Evolutionary conservation across 306 rosid genomes (phyloP), one percentile per base, ranked within the genome.

Genomic region (Dalbergia oliveri): DNA sequence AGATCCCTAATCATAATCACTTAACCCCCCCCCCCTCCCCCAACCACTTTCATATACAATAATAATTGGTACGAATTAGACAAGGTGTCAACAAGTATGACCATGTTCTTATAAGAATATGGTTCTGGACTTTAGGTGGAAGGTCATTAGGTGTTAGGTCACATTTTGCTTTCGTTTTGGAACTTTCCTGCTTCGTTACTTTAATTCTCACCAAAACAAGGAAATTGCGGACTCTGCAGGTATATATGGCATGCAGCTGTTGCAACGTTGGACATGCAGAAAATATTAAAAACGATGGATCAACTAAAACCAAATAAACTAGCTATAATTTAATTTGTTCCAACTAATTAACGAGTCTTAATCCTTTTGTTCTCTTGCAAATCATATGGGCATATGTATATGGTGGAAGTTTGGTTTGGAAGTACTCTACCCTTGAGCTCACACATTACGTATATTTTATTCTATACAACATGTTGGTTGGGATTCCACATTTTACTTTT

Each of bases 121-220:
- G 33, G 14, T 35, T 74, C 54, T 44, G 67, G 73, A 44, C 50
- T 76, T 84, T 85, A 58, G 87, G 92, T 84, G 85, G 73, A 83
- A 16, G 57, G 45, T 19, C 65, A 26, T 63, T 66, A 70, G 66
- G 86, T 79, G 67, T 75, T 60, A 69, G 94, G 89, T 92, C 66
- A 77, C 60, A 83, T 83, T 77, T 84, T 80, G 81, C 86, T 77
- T 66, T 90, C 90, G 61, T 45, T 79, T 79, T 77, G 69, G 83
- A 79, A 50, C 73, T 64, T 69, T 75, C 81, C 49, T 83, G 79
- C 81, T 68, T 82, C 69, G 45, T 78, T 60, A 57, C 83, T 71
- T 54, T 11, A 34, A 66, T 84, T 69, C 76, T 84, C 71, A 63
- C 71, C 82, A 45, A 84, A 74, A 61, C 84, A 79, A 39, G 43